A percentile compares a stretch with the other conserved stretches of the same genome.
phyloP scores from a whole-genome alignment of 352 stramenopile genomes.

The Phytophthora vignae region DNA sequence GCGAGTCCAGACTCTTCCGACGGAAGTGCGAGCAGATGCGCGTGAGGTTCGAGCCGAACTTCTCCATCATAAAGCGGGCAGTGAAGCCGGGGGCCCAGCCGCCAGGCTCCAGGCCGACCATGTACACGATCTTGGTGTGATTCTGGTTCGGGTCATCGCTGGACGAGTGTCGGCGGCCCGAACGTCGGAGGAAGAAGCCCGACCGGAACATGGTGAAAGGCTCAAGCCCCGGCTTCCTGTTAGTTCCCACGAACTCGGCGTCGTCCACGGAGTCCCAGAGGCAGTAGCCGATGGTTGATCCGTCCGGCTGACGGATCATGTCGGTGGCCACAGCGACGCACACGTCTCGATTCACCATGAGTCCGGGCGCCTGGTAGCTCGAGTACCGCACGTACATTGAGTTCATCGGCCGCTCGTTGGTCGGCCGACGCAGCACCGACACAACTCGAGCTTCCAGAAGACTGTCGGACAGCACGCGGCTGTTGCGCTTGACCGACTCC shows the following conservation, averaged over 20 bases:
- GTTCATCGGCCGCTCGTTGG: slow-evolving; percentile 41
- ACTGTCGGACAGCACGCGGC: slow-evolving; percentile 57
- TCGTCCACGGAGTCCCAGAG: slow-evolving; percentile 69
- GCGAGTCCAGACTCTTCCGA: slow-evolving; percentile 52
- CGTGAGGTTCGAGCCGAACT: slow-evolving; percentile 47
- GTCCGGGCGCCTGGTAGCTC: slow-evolving; percentile 42
- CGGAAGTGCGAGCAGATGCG: slow-evolving; percentile 60
- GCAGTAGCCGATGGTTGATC: slow-evolving; percentile 65
- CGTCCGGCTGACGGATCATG: slow-evolving; percentile 42
- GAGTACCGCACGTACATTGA: slow-evolving; percentile 49
- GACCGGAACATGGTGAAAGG: slow-evolving; percentile 56
- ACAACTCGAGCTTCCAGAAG: slow-evolving; percentile 55
- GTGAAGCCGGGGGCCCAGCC: slow-evolving; percentile 45
- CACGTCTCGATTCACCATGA: slow-evolving; percentile 51
- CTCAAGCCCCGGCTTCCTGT: slow-evolving; percentile 28
- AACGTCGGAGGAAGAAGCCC: slow-evolving; percentile 55
- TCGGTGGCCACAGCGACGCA: slow-evolving; percentile 47
- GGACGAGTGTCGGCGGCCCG: slow-evolving; percentile 18
- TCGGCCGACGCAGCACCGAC: slow-evolving; percentile 47
- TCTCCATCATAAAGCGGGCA: slow-evolving; percentile 49
- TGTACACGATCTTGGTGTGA: slow-evolving; percentile 69
- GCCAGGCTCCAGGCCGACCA: slow-evolving; percentile 53
- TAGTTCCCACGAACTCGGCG: slow-evolving; percentile 29
- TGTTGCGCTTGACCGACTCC: slow-evolving; percentile 47
- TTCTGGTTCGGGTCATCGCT: slow-evolving; percentile 7